Evolutionary conservation across 1,284 basidiomycete species (phyloP).

Genomic region (Calocybe gambosa): DNA sequence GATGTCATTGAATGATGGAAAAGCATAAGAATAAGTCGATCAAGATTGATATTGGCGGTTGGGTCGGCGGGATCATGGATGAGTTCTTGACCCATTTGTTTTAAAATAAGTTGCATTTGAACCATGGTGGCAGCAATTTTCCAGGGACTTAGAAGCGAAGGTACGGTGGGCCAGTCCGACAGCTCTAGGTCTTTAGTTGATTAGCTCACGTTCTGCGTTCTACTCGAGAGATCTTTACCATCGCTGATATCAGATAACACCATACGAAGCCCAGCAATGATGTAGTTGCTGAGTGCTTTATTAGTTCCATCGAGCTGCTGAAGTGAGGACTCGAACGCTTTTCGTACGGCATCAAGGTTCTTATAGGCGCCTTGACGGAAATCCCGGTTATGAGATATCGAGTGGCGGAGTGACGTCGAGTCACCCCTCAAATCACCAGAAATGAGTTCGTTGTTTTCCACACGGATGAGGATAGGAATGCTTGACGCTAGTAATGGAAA

Average conservation of each 20-base stretch:
- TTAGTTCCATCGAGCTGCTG: slow-evolving; percentile 38
- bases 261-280: slow-evolving; percentile 57
- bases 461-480: slow-evolving; percentile 60
- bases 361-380: slow-evolving; percentile 70
- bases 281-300: slow-evolving; percentile 51
- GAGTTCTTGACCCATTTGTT: slow-evolving; percentile 62
- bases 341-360: slow-evolving; percentile 61
- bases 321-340: slow-evolving; percentile 60
- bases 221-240: slow-evolving; percentile 22
- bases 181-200: slow-evolving; percentile 38
- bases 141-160: slow-evolving; percentile 70
- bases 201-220: slow-evolving; percentile 1
- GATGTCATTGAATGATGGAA: slow-evolving; percentile 66
- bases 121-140: slow-evolving; percentile 74
- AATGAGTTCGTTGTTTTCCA: slow-evolving; percentile 57
- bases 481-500: slow-evolving; percentile 55
- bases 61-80: slow-evolving; percentile 47
- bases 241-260: slow-evolving; percentile 56
- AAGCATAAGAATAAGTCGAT: slow-evolving; percentile 57
- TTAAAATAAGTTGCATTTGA: slow-evolving; percentile 67
- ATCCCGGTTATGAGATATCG: slow-evolving; percentile 51
- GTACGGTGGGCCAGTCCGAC: slow-evolving; percentile 55
- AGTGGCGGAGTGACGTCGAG: slow-evolving; percentile 44
- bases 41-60: slow-evolving; percentile 49
- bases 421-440: slow-evolving; percentile 41